Evolutionary conservation across 2,329 filamentous ascomycete genomes (phyloP).

Genomic region (Paecilomyces sp.): DNA sequence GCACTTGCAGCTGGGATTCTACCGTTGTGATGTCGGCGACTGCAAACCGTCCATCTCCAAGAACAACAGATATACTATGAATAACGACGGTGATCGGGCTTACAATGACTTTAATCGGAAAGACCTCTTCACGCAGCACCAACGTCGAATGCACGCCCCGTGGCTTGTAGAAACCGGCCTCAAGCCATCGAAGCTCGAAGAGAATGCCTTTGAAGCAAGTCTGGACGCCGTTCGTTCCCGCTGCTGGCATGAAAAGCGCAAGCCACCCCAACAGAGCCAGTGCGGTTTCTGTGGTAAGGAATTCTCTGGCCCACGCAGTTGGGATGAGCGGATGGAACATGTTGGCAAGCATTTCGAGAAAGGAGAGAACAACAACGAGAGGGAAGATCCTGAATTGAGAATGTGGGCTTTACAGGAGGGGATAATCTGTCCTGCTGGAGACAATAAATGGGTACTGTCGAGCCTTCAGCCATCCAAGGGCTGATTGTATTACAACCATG

Average conservation of each 20-base stretch:
- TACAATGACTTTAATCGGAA: constrained; percentile 79
- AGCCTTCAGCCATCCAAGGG: constrained; percentile 4
- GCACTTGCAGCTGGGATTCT: constrained; percentile 68
- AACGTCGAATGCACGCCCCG: constrained; percentile 74
- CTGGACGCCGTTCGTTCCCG: constrained; percentile 51
- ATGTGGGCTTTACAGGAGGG: constrained; percentile 33
- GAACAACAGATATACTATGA: not conserved
- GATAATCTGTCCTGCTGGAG: constrained; percentile 15
- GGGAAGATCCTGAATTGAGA: constrained; percentile 33
- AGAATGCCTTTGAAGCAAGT: constrained; percentile 41
- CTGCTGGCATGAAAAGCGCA: constrained; percentile 56
- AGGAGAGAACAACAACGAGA: constrained; percentile 20
- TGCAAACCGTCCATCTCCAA: constrained; percentile 36
- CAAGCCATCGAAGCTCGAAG: constrained; percentile 20
- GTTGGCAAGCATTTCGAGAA: constrained; percentile 75
- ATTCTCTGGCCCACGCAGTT: constrained; percentile 59
- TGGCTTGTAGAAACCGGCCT: constrained; percentile 43
- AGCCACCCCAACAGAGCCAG: constrained; percentile 56
- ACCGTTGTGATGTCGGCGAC: constrained; percentile 62
- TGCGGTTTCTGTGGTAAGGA: constrained; percentile 50
- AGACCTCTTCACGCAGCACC: constrained; percentile 83
- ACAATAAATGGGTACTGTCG: constrained; percentile 14
- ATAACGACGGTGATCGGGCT: constrained; percentile 16
- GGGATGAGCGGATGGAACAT: constrained; percentile 84
- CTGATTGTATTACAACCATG: not conserved